Evolutionary conservation across 345 rosid species (phyloP), one percentile per base, ranked within the genome.

Genomic region (Lagerstroemia speciosa): DNA sequence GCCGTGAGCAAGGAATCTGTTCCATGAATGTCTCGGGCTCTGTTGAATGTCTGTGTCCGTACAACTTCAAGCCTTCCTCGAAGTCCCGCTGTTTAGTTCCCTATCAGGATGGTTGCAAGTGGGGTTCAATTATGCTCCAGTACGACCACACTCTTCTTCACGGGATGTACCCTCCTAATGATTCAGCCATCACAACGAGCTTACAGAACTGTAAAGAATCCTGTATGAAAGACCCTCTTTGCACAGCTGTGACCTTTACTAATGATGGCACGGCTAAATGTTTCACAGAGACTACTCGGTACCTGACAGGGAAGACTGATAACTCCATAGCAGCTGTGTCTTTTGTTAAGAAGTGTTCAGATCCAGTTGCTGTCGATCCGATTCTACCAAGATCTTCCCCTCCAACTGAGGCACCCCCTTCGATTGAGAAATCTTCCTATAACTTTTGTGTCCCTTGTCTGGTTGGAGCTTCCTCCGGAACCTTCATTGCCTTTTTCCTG

Each of bases 291-390:
- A 75, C 26, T 52, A 82, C 90, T 6, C 83, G 69, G 7, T 86
- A 84, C 71, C 75, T 87, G 41, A 84, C 89, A 8, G 97, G 97
- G 60, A 80, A 86, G 78, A 79, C 84, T 33, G 84, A 85, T 62
- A 84, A 91, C n/a, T 86, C 90, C 43, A 37, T 86, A 60, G 76
- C 78, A 72, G 78, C 92, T 1, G 31, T 81, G 31, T 87, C 97
- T 34, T 91, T 78, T 81, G 82, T 86, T 40, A 91, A 86, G 86
- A 81, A 58, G 36, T 91, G 97, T 79, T 70, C 66, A 9, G 88
- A 89, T 50, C 97, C 97, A 5, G 4, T 80, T 15, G 86, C 97
- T 22, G 92, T 60, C 73, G 75, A 91, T 82, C 90, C 91, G 72
- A 76, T 38, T 50, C 29, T 8, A 61, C 31, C 69, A 1, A 73